Evolutionary conservation across 2,329 filamentous ascomycete species (phyloP), one percentile per base, ranked within the genome.

Genomic region (Rutstroemia sydowiana): DNA sequence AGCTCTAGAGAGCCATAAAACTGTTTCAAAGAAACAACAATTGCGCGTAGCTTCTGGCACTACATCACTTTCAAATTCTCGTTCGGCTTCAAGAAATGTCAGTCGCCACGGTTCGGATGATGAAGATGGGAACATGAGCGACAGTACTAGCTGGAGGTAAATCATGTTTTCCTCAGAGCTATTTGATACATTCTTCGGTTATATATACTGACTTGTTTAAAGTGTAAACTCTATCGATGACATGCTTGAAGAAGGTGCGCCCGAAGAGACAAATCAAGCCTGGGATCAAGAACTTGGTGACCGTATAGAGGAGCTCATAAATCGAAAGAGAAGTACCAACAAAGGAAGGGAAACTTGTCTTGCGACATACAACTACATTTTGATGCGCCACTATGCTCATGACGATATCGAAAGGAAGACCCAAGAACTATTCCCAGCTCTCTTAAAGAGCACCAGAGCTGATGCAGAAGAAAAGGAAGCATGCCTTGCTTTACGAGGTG

Each of bases 261-360:
- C 75, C n/a, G 78, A 81, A 48, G 75, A 76, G 50, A 72, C 72
- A 18, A 28, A 26, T 14, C 34, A 18, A 9, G 14, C 23, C 20
- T 84, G 81, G 80, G 74, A 76, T 48, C 66, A 75, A 37, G 76
- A 81, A 54, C 70, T 88, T 23, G 66, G 69, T 26, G 75, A 79
- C 55, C 75, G 77, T 41, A 78, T 87, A 48, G 75, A 83, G 48
- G 78, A 84, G 59, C 78, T 88, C 37, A 72, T 81, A 51, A 81
- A 87, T 60, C 76, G 82, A 58, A 88, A 87, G 71, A 76, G 82
- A 57, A 84, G 79, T 65, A 85, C 76, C 55, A 76, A 75, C 10
- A 75, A 82, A 53, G 80, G 82, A 26, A 75, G 85, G 50, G 82
- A 86, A 61, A 73, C 79, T 42, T 74, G 74, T 34, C 70, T 87